Base-by-base conservation (phyloP, 1,284 basidiomycete genomes). In the Apiotrichum domesticum region DNA sequence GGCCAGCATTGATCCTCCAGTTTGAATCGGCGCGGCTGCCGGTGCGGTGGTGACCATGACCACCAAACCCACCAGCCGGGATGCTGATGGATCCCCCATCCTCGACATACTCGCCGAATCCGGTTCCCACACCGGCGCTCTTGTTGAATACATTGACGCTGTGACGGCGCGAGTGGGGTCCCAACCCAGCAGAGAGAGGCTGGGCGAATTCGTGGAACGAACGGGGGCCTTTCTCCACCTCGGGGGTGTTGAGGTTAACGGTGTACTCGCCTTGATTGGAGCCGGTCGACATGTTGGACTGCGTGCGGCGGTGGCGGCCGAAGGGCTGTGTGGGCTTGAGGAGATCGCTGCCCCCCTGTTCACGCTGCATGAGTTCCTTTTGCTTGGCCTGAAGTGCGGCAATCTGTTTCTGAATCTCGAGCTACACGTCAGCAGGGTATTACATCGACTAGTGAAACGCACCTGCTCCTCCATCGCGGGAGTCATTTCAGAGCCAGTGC, bases 311-410 rank as follows among this genome's bases (percentile, higher is more conserved):
- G 71, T 97, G 93, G 57, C 80, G 80, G 53, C 78, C 76, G 46
- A 70, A 56, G 56, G 67, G 63, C 42, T 61, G 66, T 78, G 52
- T 84, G 84, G 72, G 85, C 83, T 77, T 86, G 83, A 55, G 86
- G 83, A 59, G 56, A n/a, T 78, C 59, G 85, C n/a, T n/a, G 29
- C 15, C 15, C 13, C 10, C 35, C 37, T 15, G 34, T 21, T 93
- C 89, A 63, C 89, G 87, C 69, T 91, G 87, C 74, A 92, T 87
- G 43, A 95, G 81, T 32, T 85, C 87, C 66, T 90, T 85, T 68
- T 93, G 90, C 69, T 93, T 87, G 50, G 90, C 88, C 70, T 94
- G 91, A 50, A 94, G 79, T 8, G 84, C 88, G 76, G 94, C 91
- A 59, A 95, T 95, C 77, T 94, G 89, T 66, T 76, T 88, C 75